Percentiles rank a stretch among this genome's conserved stretches.
Conservation (phyloP, 352 stramenopile species). For the Phytophthora sp. region DNA sequence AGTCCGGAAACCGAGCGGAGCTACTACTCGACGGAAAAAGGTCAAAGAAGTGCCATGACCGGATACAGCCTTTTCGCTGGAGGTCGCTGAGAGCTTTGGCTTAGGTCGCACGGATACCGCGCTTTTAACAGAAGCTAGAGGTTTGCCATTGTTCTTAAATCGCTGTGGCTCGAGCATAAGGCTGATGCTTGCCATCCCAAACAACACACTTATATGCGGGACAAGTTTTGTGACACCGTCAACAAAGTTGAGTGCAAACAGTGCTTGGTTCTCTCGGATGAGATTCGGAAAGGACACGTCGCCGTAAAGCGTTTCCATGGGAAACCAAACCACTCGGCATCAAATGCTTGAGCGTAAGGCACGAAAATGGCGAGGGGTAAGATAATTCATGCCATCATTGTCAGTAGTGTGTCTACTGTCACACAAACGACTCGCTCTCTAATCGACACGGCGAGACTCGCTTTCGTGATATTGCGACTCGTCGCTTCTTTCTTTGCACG, state of each 20-base stretch:
- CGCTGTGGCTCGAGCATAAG: conserved; percentile 31
- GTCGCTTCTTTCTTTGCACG: background rate
- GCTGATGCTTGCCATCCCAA: conserved; percentile 24
- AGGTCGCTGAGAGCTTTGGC: background rate
- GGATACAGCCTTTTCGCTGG: background rate
- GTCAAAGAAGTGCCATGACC: background rate
- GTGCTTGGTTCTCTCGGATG: conserved; percentile 45
- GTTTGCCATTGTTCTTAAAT: too few relatives aligned
- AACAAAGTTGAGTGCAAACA: conserved; percentile 29
- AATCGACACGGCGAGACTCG: conserved; percentile 2
- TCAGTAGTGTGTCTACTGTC: conserved; percentile 4
- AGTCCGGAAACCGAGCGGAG: conserved; percentile 20
- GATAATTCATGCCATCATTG: background rate
- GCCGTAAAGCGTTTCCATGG: conserved; percentile 34
- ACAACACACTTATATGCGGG: conserved; percentile 37
- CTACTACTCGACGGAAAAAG: conserved; percentile 4
- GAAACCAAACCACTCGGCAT: conserved; percentile 27
- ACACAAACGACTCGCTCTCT: conserved; percentile 17
- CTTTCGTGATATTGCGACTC: background rate
- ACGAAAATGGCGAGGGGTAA: conserved; percentile 6
- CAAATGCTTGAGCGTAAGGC: conserved; percentile 24
- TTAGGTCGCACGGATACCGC: too few relatives aligned
- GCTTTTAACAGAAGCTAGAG: too few relatives aligned
- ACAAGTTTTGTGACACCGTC: conserved; percentile 28
- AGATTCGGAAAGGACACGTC: conserved; percentile 44